Evolutionary conservation across 2,329 filamentous ascomycete species (phyloP).

Genomic region (Phialemonium atrogriseum): DNA sequence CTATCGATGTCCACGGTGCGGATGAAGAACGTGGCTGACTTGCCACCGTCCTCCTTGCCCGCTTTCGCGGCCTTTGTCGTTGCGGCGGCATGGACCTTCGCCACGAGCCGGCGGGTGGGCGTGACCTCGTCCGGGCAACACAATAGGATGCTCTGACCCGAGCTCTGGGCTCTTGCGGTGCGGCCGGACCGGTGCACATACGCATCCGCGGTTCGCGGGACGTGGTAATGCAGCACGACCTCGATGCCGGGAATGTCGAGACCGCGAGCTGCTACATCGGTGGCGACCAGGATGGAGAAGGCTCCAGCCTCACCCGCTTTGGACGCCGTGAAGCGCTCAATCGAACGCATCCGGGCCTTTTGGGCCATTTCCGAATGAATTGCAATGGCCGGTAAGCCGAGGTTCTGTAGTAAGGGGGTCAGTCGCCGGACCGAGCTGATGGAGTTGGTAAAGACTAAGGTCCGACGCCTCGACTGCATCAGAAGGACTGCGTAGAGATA

Average conservation of each 20-base stretch:
- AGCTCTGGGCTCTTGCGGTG: constrained; percentile 74
- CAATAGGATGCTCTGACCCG: constrained; percentile 76
- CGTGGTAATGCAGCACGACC: constrained; percentile 89
- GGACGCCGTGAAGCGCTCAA: constrained; percentile 76
- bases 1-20: constrained; percentile 77
- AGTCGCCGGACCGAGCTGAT: constrained; percentile 87
- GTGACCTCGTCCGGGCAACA: constrained; percentile 87
- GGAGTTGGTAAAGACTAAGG: constrained; percentile 90
- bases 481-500: constrained; percentile 86
- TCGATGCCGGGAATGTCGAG: constrained; percentile 89
- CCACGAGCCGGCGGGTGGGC: constrained; percentile 73
- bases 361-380: constrained; percentile 94
- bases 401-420: constrained; percentile 72
- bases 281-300: constrained; percentile 71
- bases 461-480: constrained; percentile 71
- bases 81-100: constrained; percentile 70
- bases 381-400: constrained; percentile 66
- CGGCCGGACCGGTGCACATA: constrained; percentile 95
- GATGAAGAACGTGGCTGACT: constrained; percentile 50
- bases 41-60: constrained; percentile 29
- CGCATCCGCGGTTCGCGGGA: constrained; percentile 81
- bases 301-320: constrained; percentile 25
- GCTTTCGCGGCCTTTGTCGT: constrained; percentile 27
- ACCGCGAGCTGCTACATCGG: constrained; percentile 87
- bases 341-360: constrained; percentile 85